phyloP scores from a whole-genome alignment of 345 rosid species.

The Dovyalis caffra region DNA sequence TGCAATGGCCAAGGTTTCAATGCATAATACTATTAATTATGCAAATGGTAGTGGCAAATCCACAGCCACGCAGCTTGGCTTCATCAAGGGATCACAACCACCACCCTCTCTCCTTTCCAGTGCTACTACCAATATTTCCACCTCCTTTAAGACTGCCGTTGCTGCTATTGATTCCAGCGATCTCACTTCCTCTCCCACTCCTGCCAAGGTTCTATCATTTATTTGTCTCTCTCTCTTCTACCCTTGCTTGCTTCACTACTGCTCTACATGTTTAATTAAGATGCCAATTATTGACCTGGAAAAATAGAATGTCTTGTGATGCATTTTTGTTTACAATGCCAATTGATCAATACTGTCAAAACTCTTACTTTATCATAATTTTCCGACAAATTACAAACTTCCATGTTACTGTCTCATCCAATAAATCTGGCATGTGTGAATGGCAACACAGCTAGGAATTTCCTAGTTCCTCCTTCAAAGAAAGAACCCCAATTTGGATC shows the following conservation, averaged over 20 bases:
- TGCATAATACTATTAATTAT: neutral
- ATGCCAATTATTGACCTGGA: no score
- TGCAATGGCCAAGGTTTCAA: neutral
- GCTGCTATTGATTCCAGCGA: constrained; percentile 45
- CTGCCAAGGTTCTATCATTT: constrained; percentile 30
- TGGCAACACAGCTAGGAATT: neutral
- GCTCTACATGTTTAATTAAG: no score
- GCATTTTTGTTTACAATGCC: no score
- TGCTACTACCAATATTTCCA: neutral
- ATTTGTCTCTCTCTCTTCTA: neutral
- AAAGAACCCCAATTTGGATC: neutral
- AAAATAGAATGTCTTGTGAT: no score
- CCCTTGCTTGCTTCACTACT: no score
- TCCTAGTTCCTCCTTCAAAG: neutral
- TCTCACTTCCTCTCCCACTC: constrained; percentile 27
- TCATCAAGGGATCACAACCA: neutral
- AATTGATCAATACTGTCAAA: neutral
- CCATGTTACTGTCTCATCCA: no score
- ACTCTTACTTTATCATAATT: neutral
- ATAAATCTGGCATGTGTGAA: neutral
- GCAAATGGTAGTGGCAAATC: constrained; percentile 6
- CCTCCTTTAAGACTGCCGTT: constrained; percentile 43
- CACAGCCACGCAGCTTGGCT: constrained; percentile 5
- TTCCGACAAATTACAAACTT: no score
- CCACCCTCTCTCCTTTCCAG: neutral